Base-by-base conservation (phyloP, 2,329 filamentous ascomycete genomes). In the Xylariaceae sp. region DNA sequence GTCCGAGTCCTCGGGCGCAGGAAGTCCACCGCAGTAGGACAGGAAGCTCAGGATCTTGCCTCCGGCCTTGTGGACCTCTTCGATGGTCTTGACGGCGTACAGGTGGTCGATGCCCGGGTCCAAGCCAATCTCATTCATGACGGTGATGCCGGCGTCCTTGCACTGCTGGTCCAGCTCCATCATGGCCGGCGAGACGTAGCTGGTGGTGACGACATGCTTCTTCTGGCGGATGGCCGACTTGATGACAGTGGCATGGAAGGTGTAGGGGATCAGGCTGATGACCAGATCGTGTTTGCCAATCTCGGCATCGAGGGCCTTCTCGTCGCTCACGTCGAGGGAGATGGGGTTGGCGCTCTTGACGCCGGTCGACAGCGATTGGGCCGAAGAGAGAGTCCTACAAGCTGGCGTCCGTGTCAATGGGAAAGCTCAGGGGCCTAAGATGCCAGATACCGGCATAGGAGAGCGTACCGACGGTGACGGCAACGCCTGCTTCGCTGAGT, bases 131-230 rank as follows among this genome's bases (percentile, higher is more conserved):
- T 96, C 90, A 65, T 96, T 95, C 83, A 95, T 89, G 57, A 95
- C 89, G 9, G 87, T 94, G 57, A 95, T 95, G 41, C 88, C 89
- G 13, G 90, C 90, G 43, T 82, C 83, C 72, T 94, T 94, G 59
- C 75, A 78, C 50, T 82, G 68, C 51, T 79, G 69, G 53, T 95
- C 83, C 32, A 96, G 77, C 68, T 89, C 90, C 65, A 81, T 63
- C 88, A 95, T 95, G 45, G 86, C 85, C 3, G 87, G 87, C 4
- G 85, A 93, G 47, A 94, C 84, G 57, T 96, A 96, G 46, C 79
- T 87, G 19, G 90, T 95, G 38, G 90, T 95, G 55, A 96, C 89
- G 40, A 96, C 88, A 68, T 96, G 69, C 75, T 90, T 94, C 83
- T 94, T 95, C 53, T 81, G 75, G 53, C 81, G 77, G 65, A 96